Base-by-base conservation (phyloP, 2,329 filamentous ascomycete genomes). In the Aspergillus pseudotamarii region DNA sequence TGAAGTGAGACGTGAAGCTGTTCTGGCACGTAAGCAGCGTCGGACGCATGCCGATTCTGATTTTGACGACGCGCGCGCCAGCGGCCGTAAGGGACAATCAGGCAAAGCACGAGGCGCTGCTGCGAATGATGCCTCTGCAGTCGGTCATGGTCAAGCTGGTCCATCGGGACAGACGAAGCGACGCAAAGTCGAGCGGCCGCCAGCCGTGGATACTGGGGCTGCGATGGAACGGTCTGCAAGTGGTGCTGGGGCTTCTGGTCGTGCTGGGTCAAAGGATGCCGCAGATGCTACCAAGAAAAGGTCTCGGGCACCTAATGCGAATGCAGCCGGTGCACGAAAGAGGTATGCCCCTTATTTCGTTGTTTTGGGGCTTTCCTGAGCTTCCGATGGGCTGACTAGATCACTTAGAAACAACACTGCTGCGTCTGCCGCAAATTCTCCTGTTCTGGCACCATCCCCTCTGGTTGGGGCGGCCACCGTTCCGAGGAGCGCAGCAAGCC, bases 1-100 rank as follows among this genome's bases (percentile, higher is more conserved):
- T 75, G 93, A 96, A 73, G 89, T 90, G 38, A 86, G 92, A 67
- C 93, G 94, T 73, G 93, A 96, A 77, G 91, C 92, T 26, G 84
- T 94, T 64, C 85, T 89, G 66, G 91, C 90, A 46, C 91, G 91
- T 73, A 92, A 91, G 75, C 91, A 88, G 66, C 86, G 87, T 67
- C 90, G 88, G 72, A 88, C 90, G 51, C 88, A 91, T 64, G 84
- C 86, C 38, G 93, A 96, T 66, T 92, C 91, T 0, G 93, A 97
- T 71, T 88, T 89, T 67, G 93, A 96, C 68, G 93, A 96, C 57
- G 68, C 72, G 10, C 81, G 80, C 60, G 76, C 80, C 43, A 59
- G 64, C 46, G 59, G 72, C 60, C 73, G 79, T 56, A 95, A 93
- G 81, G 92, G 80, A 68, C 64, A 79, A 70, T 64, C 80, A 64